Conservation (phyloP, 2,329 filamentous ascomycete species). For the Magnaporthiopsis incrustans region DNA sequence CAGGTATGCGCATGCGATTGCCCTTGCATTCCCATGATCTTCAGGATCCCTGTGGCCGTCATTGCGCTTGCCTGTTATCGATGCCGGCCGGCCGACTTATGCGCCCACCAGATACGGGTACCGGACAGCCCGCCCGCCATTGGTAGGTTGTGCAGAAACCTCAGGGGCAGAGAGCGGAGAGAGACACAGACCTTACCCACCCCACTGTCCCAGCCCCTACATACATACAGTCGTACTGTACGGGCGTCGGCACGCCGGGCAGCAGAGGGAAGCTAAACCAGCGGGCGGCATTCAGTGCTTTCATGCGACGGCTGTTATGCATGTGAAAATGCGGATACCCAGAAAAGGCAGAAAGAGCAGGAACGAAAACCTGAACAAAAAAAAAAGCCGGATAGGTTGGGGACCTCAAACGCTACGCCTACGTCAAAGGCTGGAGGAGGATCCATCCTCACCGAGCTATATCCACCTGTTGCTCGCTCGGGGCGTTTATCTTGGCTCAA, state of each 20-base stretch:
- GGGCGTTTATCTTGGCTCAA: neutral
- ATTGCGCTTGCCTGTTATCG: neutral
- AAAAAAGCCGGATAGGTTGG: neutral
- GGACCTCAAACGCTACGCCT: neutral
- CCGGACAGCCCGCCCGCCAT: neutral
- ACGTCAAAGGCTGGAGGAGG: neutral
- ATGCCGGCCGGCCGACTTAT: neutral
- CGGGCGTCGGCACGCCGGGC: neutral
- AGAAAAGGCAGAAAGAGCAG: neutral
- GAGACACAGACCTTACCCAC: too few relatives aligned
- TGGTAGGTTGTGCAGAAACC: neutral
- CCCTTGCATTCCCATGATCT: constrained; percentile 3
- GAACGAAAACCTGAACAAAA: too few relatives aligned
- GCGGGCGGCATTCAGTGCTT: too few relatives aligned
- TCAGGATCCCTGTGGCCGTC: neutral
- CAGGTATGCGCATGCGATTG: neutral
- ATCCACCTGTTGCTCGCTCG: neutral
- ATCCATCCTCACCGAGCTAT: neutral
- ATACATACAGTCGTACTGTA: neutral
- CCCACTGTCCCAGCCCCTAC: neutral
- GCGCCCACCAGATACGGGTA: neutral
- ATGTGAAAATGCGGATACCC: neutral
- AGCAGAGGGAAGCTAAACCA: too few relatives aligned
- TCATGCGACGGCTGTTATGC: too few relatives aligned
- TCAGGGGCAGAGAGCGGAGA: neutral